A percentile compares a stretch with the other conserved stretches of the same genome.
These are phyloP conservation scores for Trichoderma harzianum DNA, from an alignment of 2,329 filamentous ascomycete genomes.

Conservation along the genomic window DNA sequence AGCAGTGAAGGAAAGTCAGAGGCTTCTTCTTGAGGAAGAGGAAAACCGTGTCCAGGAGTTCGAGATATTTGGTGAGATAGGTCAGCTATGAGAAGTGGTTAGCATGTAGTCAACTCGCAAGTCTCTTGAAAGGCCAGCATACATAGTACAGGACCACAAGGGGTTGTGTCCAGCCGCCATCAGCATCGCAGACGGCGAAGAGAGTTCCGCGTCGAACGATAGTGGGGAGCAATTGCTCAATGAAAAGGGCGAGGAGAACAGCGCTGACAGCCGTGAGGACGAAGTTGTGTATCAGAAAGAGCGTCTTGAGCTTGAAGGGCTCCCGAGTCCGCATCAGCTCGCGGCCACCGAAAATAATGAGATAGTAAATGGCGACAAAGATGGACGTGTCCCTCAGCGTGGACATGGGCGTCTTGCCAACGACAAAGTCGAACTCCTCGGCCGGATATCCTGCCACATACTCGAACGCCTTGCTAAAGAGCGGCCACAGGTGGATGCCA, in stretches of 20 bases:
- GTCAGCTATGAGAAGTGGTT: conserved; percentile 60
- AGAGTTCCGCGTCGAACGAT: conserved; percentile 71
- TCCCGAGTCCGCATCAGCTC: conserved; percentile 76
- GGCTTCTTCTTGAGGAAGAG: conserved; percentile 94
- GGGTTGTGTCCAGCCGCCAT: conserved; percentile 75
- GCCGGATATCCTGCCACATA: conserved; percentile 69
- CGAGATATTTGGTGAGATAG: conserved; percentile 87
- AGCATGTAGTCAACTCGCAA: background rate
- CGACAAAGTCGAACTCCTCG: conserved; percentile 71
- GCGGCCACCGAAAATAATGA: conserved; percentile 78
- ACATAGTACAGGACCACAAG: conserved; percentile 87
- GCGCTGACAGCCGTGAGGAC: conserved; percentile 74
- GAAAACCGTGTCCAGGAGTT: conserved; percentile 84
- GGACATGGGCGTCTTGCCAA: conserved; percentile 74
- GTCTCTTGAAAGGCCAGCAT: conserved; percentile 33
- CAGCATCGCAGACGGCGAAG: conserved; percentile 67
- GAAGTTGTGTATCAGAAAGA: conserved; percentile 89
- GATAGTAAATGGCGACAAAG: conserved; percentile 74
- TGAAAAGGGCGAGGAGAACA: conserved; percentile 68
- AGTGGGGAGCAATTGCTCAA: conserved; percentile 77
- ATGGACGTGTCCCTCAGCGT: conserved; percentile 69
- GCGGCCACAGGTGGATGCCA: conserved; percentile 17
- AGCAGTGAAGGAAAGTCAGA: conserved; percentile 87
- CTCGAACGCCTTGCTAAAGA: conserved; percentile 75
- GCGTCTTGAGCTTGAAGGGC: conserved; percentile 69